A percentile compares a stretch with the other conserved stretches of the same genome.
Conservation (phyloP, 2,329 filamentous ascomycete species). For the Scedosporium minutisporum region DNA sequence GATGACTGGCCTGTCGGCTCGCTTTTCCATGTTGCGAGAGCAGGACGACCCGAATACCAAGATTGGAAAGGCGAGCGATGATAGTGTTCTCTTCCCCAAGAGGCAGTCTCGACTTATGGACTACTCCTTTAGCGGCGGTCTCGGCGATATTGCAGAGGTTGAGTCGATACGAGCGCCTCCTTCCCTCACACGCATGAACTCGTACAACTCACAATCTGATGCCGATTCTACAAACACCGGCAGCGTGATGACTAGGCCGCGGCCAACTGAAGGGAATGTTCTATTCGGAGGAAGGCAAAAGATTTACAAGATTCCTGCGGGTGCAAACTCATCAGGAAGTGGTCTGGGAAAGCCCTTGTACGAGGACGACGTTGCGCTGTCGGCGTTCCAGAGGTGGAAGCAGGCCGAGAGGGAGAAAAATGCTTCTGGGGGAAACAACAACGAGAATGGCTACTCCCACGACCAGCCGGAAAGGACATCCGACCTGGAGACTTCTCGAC, state of each 20-base stretch:
- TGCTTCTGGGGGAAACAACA: slow-evolving; percentile 11
- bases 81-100: slow-evolving; percentile 80
- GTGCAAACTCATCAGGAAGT: slow-evolving; percentile 29
- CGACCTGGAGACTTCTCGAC: slow-evolving; percentile 18
- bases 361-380: slow-evolving; percentile 75
- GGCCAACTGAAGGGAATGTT: slow-evolving; percentile 81
- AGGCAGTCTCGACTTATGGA: slow-evolving; percentile 69
- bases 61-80: slow-evolving; percentile 88
- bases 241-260: slow-evolving; percentile 75
- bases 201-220: slow-evolving; percentile 63
- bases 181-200: slow-evolving; percentile 49
- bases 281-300: slow-evolving; percentile 94
- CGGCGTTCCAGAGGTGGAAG: slow-evolving; percentile 72
- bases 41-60: slow-evolving; percentile 86
- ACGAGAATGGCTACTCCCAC: slow-evolving; percentile 26
- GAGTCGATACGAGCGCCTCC: slow-evolving; percentile 63
- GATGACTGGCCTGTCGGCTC: slow-evolving; percentile 88
- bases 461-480: neutral
- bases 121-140: slow-evolving; percentile 46
- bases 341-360: slow-evolving; percentile 64
- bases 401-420: slow-evolving; percentile 49
- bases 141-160: slow-evolving; percentile 85
- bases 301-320: slow-evolving; percentile 72
- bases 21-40: slow-evolving; percentile 94
- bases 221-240: slow-evolving; percentile 35